Evolutionary conservation across 2,329 filamentous ascomycete genomes (phyloP).

Genomic region (Podosphaera fusca): DNA sequence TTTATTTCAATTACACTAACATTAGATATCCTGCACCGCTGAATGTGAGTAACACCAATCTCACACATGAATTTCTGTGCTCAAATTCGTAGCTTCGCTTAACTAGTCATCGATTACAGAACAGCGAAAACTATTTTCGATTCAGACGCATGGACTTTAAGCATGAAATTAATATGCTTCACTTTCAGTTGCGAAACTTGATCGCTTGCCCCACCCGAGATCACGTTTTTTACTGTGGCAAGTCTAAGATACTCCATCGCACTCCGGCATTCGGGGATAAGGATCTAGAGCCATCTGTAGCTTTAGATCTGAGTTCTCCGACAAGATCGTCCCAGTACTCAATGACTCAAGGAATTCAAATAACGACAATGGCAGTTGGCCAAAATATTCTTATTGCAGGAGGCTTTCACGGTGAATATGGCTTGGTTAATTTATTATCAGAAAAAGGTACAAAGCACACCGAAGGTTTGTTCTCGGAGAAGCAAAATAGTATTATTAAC

Average conservation of each 20-base stretch:
- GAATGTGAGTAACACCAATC: conserved; percentile 20
- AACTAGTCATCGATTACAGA: conserved; percentile 5
- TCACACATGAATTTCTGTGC: not conserved
- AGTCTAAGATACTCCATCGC: conserved; percentile 25
- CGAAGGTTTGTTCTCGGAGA: conserved; percentile 21
- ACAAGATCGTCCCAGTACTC: too few relatives aligned
- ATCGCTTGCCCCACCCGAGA: conserved; percentile 32
- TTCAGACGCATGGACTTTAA: conserved; percentile 34
- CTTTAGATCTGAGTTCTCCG: conserved; percentile 13
- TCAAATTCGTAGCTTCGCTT: conserved; percentile 5
- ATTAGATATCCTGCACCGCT: conserved; percentile 21
- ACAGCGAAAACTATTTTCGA: conserved; percentile 25
- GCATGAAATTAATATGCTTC: conserved; percentile 29
- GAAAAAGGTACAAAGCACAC: conserved; percentile 13
- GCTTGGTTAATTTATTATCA: conserved; percentile 15
- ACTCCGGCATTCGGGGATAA: conserved; percentile 20
- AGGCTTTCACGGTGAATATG: conserved; percentile 19
- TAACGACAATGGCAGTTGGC: conserved; percentile 16
- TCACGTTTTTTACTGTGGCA: conserved; percentile 32
- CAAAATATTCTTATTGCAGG: conserved; percentile 19
- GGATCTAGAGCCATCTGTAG: conserved; percentile 14
- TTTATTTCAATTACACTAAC: conserved; percentile 36
- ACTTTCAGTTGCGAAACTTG: conserved; percentile 43
- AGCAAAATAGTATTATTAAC: conserved; percentile 39
- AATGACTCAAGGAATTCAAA: conserved; percentile 12